Evolutionary conservation across 345 rosid species (phyloP).

Genomic region (Arabis alpina): DNA sequence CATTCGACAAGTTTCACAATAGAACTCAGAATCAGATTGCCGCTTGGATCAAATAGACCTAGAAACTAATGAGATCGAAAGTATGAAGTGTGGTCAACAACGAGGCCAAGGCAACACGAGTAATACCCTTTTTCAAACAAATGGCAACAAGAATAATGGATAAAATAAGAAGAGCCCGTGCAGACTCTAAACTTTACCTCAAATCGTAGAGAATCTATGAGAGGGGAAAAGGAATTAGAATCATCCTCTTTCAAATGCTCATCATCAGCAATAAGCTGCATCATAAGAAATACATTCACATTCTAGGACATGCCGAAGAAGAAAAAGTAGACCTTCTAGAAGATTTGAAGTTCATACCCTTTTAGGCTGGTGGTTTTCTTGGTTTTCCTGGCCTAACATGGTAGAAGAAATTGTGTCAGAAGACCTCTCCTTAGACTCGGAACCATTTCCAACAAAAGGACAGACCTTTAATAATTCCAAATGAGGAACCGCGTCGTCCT

Average conservation of each 20-base stretch:
- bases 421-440: conserved; percentile 35
- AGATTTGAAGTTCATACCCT: conserved; percentile 42
- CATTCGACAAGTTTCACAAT: conserved; percentile 13
- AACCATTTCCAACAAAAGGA: conserved; percentile 40
- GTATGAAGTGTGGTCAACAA: conserved; percentile 27
- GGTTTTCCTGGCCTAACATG: conserved; percentile 35
- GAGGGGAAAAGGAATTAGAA: conserved; percentile 42
- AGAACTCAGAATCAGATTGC: conserved; percentile 17
- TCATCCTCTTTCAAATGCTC: conserved; percentile 44
- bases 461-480: conserved; percentile 34
- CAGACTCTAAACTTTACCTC: conserved; percentile 59
- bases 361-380: conserved; percentile 41
- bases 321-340: conserved; percentile 7
- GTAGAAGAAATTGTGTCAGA: conserved; percentile 38
- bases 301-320: conserved; percentile 19
- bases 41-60: conserved; percentile 18
- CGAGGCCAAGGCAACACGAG: not conserved
- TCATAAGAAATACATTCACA: not conserved
- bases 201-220: conserved; percentile 62
- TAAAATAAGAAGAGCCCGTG: conserved; percentile 20
- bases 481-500: conserved; percentile 44
- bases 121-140: too few species aligned
- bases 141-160: not conserved
- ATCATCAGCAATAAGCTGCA: conserved; percentile 41
- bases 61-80: conserved; percentile 1